Base-by-base conservation (phyloP, 2,329 filamentous ascomycete species). In the Fusarium torulosum region DNA sequence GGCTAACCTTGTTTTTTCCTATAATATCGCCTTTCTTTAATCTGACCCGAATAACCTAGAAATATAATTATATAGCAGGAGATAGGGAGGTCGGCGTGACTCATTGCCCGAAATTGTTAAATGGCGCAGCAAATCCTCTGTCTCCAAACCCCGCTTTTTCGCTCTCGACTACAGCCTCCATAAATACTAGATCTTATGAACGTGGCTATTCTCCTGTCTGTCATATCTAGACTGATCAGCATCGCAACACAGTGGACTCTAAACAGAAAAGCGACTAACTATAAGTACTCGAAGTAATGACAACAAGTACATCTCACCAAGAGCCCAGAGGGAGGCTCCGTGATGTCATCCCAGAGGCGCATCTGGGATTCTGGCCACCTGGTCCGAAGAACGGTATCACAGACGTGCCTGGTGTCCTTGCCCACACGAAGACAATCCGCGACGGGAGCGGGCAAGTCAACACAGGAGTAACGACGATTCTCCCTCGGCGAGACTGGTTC, bases 401-500 rank as follows among this genome's bases (percentile, higher is more conserved):
- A 6, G 49, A 52, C 9, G 49, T 43, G 13, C 38, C 38, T 10
- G 38, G 49, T 17, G 38, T 43, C 10, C 38, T 52, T 4, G 49
- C 19, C 7, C 25, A 52, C 4, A 52, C 49, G 1, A 41, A 7
- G 5, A 43, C 49, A 7, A 33, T 52, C 17, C 38, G 49, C 9
- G 49, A 25, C 10, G 10, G 31, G 13, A 33, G 11, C 7, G 49
- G 49, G 5, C 38, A 52, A 25, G 21, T 52, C 3, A 52, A 52
- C 11, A 52, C 49, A 2, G 38, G 38, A 25, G n/a, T 52, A 21
- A 52, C 49, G 15, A 52, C 38, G 6, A 43, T 52, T 4, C 49
- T 52, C 5, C 49, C 49, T 35, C 49, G 49, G 1, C 17, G 19
- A 52, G 49, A 52, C 27, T 43, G 49, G 49, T 78, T 81, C 70